phyloP scores from a whole-genome alignment of 2,329 filamentous ascomycete genomes.

The Colletotrichum nymphaeae region DNA sequence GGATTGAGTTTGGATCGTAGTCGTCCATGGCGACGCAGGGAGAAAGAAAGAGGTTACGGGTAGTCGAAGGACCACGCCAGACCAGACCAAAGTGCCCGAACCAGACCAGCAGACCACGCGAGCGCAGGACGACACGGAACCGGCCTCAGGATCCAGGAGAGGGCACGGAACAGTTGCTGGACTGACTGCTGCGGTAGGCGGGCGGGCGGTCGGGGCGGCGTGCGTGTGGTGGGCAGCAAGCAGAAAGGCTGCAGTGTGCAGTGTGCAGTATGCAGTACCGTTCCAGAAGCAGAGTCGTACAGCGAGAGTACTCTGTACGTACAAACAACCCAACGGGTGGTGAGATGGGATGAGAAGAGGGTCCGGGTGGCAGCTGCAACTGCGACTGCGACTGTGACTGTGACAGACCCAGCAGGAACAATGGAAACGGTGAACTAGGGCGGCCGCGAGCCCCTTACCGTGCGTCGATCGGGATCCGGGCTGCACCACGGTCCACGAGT shows the following conservation, averaged over 20 bases:
- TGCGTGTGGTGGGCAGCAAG: background rate
- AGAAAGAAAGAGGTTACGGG: background rate
- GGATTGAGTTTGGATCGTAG: slow-evolving; percentile 29
- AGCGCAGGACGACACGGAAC: slow-evolving; percentile 24
- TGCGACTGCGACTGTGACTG: background rate
- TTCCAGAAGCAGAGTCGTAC: slow-evolving; percentile 3
- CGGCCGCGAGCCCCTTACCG: slow-evolving; percentile 19
- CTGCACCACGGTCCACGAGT: slow-evolving; percentile 5
- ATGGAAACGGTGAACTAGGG: slow-evolving; percentile 25
- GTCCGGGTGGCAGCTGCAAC: background rate
- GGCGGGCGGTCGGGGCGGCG: background rate
- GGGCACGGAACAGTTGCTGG: slow-evolving; percentile 15
- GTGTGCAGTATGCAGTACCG: background rate
- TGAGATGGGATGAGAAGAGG: slow-evolving; percentile 4
- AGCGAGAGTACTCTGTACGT: slow-evolving; percentile 11
- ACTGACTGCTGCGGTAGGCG: background rate
- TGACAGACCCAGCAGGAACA: slow-evolving; percentile 22
- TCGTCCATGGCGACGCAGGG: slow-evolving; percentile 34
- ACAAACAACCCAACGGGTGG: slow-evolving; percentile 6
- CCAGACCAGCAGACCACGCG: slow-evolving; percentile 15
- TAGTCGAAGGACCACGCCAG: background rate
- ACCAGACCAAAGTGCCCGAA: background rate
- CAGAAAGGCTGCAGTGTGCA: background rate
- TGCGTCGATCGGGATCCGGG: slow-evolving; percentile 8
- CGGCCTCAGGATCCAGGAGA: slow-evolving; percentile 30